Percentiles rank a stretch among this genome's conserved stretches.
These are phyloP conservation scores for Aureobasidium musti DNA, from an alignment of 2,329 filamentous ascomycete genomes.

Conservation along the genomic window DNA sequence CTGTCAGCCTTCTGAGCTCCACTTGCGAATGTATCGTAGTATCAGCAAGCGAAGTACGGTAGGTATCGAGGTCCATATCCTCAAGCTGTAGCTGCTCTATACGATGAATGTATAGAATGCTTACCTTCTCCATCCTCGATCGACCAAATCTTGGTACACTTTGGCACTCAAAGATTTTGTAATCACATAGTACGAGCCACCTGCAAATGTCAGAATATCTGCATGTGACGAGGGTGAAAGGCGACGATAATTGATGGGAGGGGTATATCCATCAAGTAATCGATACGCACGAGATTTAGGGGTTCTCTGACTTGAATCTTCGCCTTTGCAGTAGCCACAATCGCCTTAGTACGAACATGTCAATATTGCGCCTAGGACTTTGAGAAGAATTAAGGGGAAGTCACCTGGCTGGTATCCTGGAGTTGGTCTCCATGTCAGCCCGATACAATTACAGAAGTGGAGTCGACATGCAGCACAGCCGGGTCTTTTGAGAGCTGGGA, in stretches of 20 bases:
- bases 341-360: constrained; percentile 37
- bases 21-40: not conserved
- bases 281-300: constrained; percentile 52
- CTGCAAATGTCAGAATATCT: constrained; percentile 48
- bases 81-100: not conserved
- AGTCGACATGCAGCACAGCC: constrained; percentile 2
- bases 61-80: not conserved
- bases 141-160: constrained; percentile 71
- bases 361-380: not conserved
- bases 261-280: constrained; percentile 15
- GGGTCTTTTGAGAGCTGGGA: not conserved
- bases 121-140: constrained; percentile 77
- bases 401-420: constrained; percentile 48
- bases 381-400: not conserved
- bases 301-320: constrained; percentile 50
- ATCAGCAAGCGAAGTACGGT: not conserved
- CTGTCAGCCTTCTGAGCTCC: not conserved
- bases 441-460: constrained; percentile 9
- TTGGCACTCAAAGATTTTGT: constrained; percentile 62
- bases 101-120: constrained; percentile 41
- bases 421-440: constrained; percentile 2
- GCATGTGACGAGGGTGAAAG: constrained; percentile 8
- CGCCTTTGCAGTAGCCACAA: constrained; percentile 55
- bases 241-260: constrained; percentile 19
- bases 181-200: constrained; percentile 70